Base-by-base conservation (phyloP, 805 yeast species). In the Wickerhamomyces bisporus region DNA sequence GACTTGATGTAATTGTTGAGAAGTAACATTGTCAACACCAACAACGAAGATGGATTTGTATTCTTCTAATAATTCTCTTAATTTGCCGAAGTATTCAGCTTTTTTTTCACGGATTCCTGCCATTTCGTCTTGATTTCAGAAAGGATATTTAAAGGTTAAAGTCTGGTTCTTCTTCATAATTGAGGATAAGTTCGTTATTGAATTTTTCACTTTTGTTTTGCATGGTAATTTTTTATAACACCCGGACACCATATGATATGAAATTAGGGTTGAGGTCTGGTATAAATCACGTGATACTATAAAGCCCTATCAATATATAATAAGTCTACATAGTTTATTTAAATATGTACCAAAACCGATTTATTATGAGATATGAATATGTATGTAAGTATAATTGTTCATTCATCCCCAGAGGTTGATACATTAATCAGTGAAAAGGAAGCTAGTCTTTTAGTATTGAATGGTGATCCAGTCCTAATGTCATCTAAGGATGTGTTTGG, bases 1-100 rank as follows among this genome's bases (percentile, higher is more conserved):
- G 78, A 88, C 80, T 81, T 93, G 95, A 78, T 93, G 99, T 96
- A 93, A 89, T 78, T 93, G 98, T 80, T 93, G 98, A 60, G 99
- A 93, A 56, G 98, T 86, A 68, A 93, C 99, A 80, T 93, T 93
- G 79, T 93, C 99, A 61, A 93, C 97, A 75, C 98, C 98, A 67
- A 93, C 98, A 60, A 93, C 71, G 91, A 93, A 93, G 79, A 91
- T 79, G 58, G 97, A 88, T 81, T 86, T 86, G 95, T 84, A 87
- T 71, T 88, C 95, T 71, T 86, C 95, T 66, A 93, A 79, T 69
- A 88, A 81, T 71, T 81, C 84, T 80, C 93, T 88, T 73, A 93
- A 86, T 76, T 87, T 93, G 68, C 79, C 61, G 77, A 93, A 93
- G 82, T 93, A 93, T 73, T 86, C 94, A 66, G 64, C 81, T 75